phyloP scores from a whole-genome alignment of 495 filamentous ascomycete species.

The Aspergillus hancockii region DNA sequence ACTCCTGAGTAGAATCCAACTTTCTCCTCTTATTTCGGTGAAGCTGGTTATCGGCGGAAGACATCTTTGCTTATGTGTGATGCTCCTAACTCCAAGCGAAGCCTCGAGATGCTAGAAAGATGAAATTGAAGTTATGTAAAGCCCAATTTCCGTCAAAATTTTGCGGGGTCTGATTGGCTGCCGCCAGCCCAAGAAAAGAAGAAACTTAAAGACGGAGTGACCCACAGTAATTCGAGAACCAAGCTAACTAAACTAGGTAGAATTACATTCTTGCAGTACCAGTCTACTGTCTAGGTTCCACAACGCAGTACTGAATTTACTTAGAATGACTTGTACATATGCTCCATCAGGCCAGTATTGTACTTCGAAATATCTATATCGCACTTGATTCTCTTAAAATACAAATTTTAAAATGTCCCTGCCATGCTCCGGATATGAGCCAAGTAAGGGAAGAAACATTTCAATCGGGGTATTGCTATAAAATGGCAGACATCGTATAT shows the following conservation, averaged over 20 bases:
- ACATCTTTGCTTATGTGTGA: conserved; percentile 21
- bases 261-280: too few relatives aligned
- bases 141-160: conserved; percentile 15
- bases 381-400: background rate
- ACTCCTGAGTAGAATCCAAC: conserved; percentile 29
- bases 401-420: background rate
- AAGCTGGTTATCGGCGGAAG: conserved; percentile 23
- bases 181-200: background rate
- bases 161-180: conserved; percentile 19
- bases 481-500: conserved; percentile 1
- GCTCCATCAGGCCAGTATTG: too few relatives aligned
- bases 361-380: too few relatives aligned
- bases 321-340: too few relatives aligned
- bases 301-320: too few relatives aligned
- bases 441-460: background rate
- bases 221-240: background rate
- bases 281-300: too few relatives aligned
- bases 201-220: background rate
- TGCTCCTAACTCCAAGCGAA: background rate
- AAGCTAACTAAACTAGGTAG: too few relatives aligned
- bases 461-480: conserved; percentile 7
- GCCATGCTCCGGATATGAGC: background rate
- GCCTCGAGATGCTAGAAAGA: background rate
- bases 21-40: conserved; percentile 45
- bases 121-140: conserved; percentile 7